Base-by-base conservation (phyloP, 768 basidiomycete species). In the Astraeus odoratus region DNA sequence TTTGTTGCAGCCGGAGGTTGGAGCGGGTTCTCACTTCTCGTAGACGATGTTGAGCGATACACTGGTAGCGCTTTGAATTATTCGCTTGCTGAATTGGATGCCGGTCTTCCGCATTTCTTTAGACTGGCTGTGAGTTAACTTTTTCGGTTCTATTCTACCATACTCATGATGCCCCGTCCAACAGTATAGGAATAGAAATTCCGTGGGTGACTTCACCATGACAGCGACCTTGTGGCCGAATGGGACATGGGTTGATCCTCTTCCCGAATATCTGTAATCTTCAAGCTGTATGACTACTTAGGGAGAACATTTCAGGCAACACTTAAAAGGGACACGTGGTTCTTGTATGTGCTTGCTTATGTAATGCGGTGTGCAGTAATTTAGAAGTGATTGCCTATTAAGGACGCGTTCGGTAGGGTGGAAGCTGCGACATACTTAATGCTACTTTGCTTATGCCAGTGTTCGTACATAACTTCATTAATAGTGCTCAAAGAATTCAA, bases 21-120 rank as follows among this genome's bases (percentile, higher is more conserved):
- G 85, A 79, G 83, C 54, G 86, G 86, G 5, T 90, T 88, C 56
- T 68, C 78, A 0, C 72, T 93, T 20, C 70, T 93, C 12, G 76
- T 90, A n/a, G 87, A 93, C 57, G 91, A 93, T 52, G 89, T 94
- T 0, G 79, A 89, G 59, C 72, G 83, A 52, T 90, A 84, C 56
- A 60, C 72, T n/a, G 87, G 90, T 8, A 62, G 68, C 12, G 79
- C 77, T 4, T 66, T 86, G 39, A 86, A 86, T 54, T 89, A 76
- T 58, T 80, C 81, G 15, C 69, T 91, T n/a, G 72, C 71, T 18
- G 72, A 74, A 13, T 69, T 90, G 41, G 72, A 84, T 41, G 57
- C 69, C 1, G 70, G 68, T 16, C 53, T 90, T 10, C 79, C 81
- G 0, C 90, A 83, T 58, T 88, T 83, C 70, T 87, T 91, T 64